A percentile compares a stretch with the other conserved stretches of the same genome.
Evolutionary conservation across 116 monocot genomes (phyloP).

Genomic region (Dioscorea cayenensis): DNA sequence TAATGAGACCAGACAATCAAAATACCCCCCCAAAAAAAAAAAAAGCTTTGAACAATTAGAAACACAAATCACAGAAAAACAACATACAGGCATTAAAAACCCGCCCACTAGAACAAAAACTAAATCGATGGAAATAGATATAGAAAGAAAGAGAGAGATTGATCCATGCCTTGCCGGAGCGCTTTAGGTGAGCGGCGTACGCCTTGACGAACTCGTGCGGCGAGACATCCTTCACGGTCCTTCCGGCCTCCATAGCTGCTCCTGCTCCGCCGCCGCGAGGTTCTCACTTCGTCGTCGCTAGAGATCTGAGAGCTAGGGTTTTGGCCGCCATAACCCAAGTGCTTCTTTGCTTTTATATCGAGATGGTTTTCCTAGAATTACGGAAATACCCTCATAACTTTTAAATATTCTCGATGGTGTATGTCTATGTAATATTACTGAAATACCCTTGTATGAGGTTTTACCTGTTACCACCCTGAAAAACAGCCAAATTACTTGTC

Average conservation of each 20-base stretch:
- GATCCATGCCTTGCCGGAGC: constrained; percentile 54
- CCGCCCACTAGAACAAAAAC: neutral
- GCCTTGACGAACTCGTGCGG: constrained; percentile 79
- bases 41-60: too few relatives aligned
- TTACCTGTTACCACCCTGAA: too few relatives aligned
- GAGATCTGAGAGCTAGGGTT: neutral
- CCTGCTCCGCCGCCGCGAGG: constrained; percentile 2
- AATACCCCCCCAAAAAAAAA: too few relatives aligned
- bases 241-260: constrained; percentile 21
- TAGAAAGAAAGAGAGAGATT: neutral
- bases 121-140: neutral
- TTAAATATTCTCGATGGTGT: too few relatives aligned
- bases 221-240: constrained; percentile 58
- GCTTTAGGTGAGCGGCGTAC: constrained; percentile 54
- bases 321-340: neutral
- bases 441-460: too few relatives aligned
- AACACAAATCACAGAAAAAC: too few relatives aligned
- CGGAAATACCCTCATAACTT: too few relatives aligned
- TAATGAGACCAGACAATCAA: too few relatives aligned
- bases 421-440: too few relatives aligned
- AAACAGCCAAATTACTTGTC: too few relatives aligned
- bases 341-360: too few relatives aligned
- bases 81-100: neutral
- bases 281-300: neutral
- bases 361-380: too few relatives aligned